Conservation (phyloP, 176 grass and related monocot species). For the Echinochloa phyllopogon region DNA sequence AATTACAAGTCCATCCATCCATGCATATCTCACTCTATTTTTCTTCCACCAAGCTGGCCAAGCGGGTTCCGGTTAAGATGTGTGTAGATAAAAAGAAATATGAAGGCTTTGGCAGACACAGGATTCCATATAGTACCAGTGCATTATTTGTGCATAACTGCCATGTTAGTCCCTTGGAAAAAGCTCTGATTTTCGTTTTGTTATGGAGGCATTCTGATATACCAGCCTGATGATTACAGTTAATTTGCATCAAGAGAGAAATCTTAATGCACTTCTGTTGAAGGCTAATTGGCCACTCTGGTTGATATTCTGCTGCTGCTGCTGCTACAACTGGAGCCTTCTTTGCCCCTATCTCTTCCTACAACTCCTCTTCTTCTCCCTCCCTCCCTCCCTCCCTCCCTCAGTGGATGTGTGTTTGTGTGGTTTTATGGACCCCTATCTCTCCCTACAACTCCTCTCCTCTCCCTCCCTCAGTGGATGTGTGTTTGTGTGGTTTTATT, state of each 20-base stretch:
- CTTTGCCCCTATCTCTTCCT: not conserved
- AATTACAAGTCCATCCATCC: not conserved
- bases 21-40: not conserved
- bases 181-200: not conserved
- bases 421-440: constrained; percentile 2
- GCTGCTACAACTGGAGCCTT: no score
- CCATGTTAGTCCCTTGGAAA: not conserved
- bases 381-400: no score
- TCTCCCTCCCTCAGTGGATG: no score
- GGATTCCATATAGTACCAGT: not conserved
- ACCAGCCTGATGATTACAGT: constrained; percentile 50
- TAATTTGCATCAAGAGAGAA: constrained; percentile 39
- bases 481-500: not conserved
- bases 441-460: not conserved
- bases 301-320: constrained; percentile 28
- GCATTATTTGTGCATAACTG: not conserved
- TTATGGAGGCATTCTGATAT: constrained; percentile 11
- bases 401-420: not conserved
- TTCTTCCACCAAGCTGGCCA: constrained; percentile 8
- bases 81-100: constrained; percentile 4
- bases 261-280: constrained; percentile 46
- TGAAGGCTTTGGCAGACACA: constrained; percentile 20
- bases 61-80: not conserved
- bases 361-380: no score
- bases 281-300: constrained; percentile 30